Base-by-base conservation (phyloP, 2,329 filamentous ascomycete genomes). In the Sporothrix brunneoviolacea region DNA sequence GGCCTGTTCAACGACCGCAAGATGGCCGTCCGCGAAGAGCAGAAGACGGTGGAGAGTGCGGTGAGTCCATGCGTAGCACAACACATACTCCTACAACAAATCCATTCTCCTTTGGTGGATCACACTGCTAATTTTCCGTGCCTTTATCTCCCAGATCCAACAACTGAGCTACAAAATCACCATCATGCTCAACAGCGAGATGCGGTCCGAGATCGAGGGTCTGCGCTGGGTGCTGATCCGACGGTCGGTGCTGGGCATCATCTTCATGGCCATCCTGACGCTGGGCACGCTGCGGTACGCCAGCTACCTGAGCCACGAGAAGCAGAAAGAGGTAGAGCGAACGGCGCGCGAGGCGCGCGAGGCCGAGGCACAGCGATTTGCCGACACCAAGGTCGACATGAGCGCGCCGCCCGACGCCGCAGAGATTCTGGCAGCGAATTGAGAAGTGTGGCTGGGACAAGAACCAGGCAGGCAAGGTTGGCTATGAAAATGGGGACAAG, bases 161-260 rank as follows among this genome's bases (percentile, higher is more conserved):
- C 86, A 95, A 70, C 77, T 97, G 59, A 95, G 91, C 68, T 95
- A 97, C 70, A 93, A 95, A 65, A 97, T 98, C 66, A 94, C 88
- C 19, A 89, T 95, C 28, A 77, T 81, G 36, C 77, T 98, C 38
- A 94, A 89, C 65, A 93, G 88, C 55, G 93, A 97, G 66, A 83
- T 86, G 42, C 91, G 91, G 65, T 91, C 87, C 4, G 88, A 96
- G 60, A 91, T 97, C 43, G 93, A 98, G 66, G 86, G 84, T 2
- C 72, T 98, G 43, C 77, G 93, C 53, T 97, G 93, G 93, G 83
- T 96, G 36, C 69, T 84, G 56, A 88, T 83, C 54, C 71, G 79
- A 49, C 72, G 81, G 46, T 80, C 80, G 19, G 80, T 81, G 24
- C 64, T 82, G 33, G 81, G 80, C n/a, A 82, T 84, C 55, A 62